These are phyloP conservation scores for Schoenoplectus tabernaemontani DNA, from an alignment of 202 grass and related monocot genomes.

Conservation along the genomic window DNA sequence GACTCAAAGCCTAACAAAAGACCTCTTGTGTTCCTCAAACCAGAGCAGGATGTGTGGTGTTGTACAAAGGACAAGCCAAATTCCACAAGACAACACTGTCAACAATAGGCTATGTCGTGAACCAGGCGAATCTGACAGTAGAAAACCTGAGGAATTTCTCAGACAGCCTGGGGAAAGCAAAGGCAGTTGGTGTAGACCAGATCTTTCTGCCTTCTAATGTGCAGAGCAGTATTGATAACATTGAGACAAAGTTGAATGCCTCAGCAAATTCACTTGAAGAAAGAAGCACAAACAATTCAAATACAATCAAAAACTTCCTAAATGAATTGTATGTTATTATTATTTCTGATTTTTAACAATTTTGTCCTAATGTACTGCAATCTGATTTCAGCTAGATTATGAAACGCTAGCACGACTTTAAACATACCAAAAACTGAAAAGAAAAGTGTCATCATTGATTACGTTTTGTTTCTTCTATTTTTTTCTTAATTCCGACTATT, in stretches of 20 bases:
- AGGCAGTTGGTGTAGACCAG: conserved; percentile 51
- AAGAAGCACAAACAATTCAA: conserved; percentile 37
- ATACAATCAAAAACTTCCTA: conserved; percentile 43
- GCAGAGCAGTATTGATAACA: conserved; percentile 47
- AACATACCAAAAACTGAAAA: no score
- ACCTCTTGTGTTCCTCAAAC: not conserved
- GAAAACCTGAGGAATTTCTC: conserved; percentile 70
- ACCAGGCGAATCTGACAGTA: conserved; percentile 65
- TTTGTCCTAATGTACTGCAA: not conserved
- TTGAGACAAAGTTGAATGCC: conserved; percentile 50
- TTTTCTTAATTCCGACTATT: no score
- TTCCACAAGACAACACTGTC: conserved; percentile 51
- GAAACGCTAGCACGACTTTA: no score
- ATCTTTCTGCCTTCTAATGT: conserved; percentile 51
- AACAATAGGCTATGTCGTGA: conserved; percentile 55
- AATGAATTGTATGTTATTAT: conserved; percentile 36
- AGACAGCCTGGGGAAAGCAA: conserved; percentile 44
- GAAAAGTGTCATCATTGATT: no score
- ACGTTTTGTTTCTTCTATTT: no score
- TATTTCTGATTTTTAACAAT: not conserved
- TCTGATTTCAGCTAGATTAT: not conserved
- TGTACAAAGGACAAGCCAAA: conserved; percentile 40
- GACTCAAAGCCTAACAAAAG: not conserved
- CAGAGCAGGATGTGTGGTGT: conserved; percentile 51
- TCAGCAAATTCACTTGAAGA: conserved; percentile 43